Base-by-base conservation (phyloP, 345 rosid species). In the Eucalyptus fibrosa region DNA sequence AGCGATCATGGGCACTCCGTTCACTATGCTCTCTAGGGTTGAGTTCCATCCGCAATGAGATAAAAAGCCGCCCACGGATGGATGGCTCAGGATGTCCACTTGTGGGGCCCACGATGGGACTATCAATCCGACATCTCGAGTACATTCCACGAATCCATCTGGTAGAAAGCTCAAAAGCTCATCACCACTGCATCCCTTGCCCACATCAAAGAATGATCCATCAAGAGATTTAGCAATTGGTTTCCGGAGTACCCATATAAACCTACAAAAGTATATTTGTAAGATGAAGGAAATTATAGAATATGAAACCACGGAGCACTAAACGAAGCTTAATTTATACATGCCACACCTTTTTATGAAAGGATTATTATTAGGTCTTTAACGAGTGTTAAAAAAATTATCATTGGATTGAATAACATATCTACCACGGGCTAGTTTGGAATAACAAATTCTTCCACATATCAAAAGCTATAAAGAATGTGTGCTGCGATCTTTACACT, bases 41-140 rank as follows among this genome's bases (percentile, higher is more conserved):
- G 97, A 97, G 89, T 94, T 97, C 99, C 99, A 96, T 3, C 99
- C 98, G 8, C 96, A 93, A 50, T 97, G 98, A 2, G 97, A 92
- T 21, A 96, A 59, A 88, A 93, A 97, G 26, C 95, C 98, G 5
- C 98, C 99, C 18, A 93, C 91, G 1, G 97, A 91, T n/a, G 88
- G 90, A 32, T 96, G 98, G 67, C 80, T 86, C 56, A 97, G 47
- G 30, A 95, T 93, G 21, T 95, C 94, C 4, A 87, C 86, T 65
- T 96, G 98, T 28, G 97, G 96, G 9, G 94, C 97, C 98, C 98
- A 97, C 12, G 85, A 32, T 3, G 93, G 91, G 24, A 97, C 88
- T 62, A 94, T 88, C 17, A 92, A 42, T 2, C 98, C 98, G 5
- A 88, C 45, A 2, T 88, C 88, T 1, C 56, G 28, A 42, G 94